Base-by-base conservation (phyloP, 2,329 filamentous ascomycete species). In the Fusarium papillatum region DNA sequence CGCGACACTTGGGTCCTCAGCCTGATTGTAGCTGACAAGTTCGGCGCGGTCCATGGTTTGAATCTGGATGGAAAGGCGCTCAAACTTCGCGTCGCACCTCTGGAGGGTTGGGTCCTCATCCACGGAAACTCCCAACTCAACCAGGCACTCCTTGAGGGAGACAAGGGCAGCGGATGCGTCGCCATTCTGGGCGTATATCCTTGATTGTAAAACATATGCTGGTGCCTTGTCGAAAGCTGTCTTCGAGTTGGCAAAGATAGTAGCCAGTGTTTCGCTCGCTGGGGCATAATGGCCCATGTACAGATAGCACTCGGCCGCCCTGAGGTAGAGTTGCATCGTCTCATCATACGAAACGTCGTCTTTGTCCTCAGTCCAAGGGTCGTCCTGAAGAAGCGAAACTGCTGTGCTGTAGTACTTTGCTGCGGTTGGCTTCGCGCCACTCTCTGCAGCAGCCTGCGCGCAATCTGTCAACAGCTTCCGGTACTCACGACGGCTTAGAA, bases 261-360 rank as follows among this genome's bases (percentile, higher is more conserved):
- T 90, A 26, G 90, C 84, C 16, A 98, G 89, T n/a, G 96, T 85
- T 34, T 88, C 86, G 50, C 93, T 89, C 26, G 95, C 94, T 64
- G 93, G 89, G 2, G 89, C 86, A 70, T 93, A 91, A 75, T 95
- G 91, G 7, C 92, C 92, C 86, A 96, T 93, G 79, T 94, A 95
- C 80, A 95, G 91, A 77, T 95, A 93, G 81, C 95, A 95, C 82
- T 98, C 95, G 5, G 95, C 94, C 7, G 95, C 92, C 65, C 94
- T 92, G 7, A 95, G 92, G 81, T 95, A 93, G 3, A 98, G 87
- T 73, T 93, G 92, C 73, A 97, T 88, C 0, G 95, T 98, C 84
- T 98, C 96, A 14, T 95, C 92, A 79, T 98, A 98, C 57, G 92
- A 93, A 1, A 94, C 93, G 81, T 98, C 96, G 7, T 90, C 88